These are phyloP conservation scores for Ceratobasidium sp. DNA, from an alignment of 1,284 basidiomycete species.

Conservation along the genomic window DNA sequence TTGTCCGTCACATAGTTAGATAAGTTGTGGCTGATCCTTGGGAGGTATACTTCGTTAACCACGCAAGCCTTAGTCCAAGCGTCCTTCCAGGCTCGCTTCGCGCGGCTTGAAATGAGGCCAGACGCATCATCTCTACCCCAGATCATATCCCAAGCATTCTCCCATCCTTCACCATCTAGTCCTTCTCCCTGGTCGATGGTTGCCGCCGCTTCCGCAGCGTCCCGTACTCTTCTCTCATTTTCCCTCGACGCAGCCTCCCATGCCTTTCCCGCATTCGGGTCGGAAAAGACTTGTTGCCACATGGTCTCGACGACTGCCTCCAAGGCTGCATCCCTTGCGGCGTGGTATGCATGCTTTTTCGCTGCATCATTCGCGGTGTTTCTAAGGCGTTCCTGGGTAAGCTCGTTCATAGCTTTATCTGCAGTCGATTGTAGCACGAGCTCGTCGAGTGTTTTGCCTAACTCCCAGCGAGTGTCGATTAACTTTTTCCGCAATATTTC, in stretches of 20 bases:
- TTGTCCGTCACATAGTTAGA: not conserved
- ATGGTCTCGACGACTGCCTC: conserved; percentile 3
- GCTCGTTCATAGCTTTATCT: not conserved
- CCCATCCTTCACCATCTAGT: conserved; percentile 4
- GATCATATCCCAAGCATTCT: conserved; percentile 1
- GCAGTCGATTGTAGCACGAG: not conserved
- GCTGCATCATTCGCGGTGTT: not conserved
- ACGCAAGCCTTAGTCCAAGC: conserved; percentile 11
- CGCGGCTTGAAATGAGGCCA: not conserved
- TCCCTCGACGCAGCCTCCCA: conserved; percentile 18
- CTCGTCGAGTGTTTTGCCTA: conserved; percentile 2
- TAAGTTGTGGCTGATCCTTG: not conserved
- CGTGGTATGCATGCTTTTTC: conserved; percentile 12
- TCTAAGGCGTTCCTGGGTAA: not conserved
- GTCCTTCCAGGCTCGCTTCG: conserved; percentile 13
- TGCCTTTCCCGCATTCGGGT: not conserved
- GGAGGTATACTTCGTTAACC: not conserved
- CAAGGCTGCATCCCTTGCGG: conserved; percentile 21
- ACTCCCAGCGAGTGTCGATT: not conserved
- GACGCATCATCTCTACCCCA: not conserved
- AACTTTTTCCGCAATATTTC: not conserved
- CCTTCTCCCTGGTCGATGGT: not conserved
- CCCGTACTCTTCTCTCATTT: not conserved
- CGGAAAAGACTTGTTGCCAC: conserved; percentile 2
- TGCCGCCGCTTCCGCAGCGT: not conserved